Conservation (phyloP, 371 early-diverging fungal species). For the Apophysomyces ossiformis region DNA sequence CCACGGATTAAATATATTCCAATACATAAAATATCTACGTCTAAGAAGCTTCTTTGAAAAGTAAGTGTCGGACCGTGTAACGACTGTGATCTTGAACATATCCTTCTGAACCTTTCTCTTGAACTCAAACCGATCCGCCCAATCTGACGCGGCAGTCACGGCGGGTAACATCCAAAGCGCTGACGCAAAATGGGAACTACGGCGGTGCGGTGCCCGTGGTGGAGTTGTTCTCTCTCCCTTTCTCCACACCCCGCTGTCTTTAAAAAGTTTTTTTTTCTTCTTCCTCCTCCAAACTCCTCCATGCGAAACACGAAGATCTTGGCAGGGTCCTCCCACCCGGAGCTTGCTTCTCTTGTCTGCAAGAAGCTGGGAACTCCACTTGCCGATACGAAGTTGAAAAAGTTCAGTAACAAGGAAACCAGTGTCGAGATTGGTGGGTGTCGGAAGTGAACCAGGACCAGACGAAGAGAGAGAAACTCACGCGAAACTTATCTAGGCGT, state of each 20-base stretch:
- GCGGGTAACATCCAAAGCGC: too few species aligned
- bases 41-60: too few species aligned
- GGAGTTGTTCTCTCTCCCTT: too few species aligned
- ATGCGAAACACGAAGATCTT: conserved; percentile 93
- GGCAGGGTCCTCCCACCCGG: conserved; percentile 93
- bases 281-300: background rate
- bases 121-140: too few species aligned
- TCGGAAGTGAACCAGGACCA: background rate
- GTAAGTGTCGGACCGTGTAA: too few species aligned
- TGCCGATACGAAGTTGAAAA: conserved; percentile 49
- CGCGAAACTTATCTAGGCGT: conserved; percentile 61
- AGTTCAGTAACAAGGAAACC: conserved; percentile 37
- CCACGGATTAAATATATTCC: too few species aligned
- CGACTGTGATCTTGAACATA: too few species aligned
- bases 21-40: too few species aligned
- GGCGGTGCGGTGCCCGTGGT: too few species aligned
- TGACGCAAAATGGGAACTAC: too few species aligned
- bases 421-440: conserved; percentile 29
- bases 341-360: conserved; percentile 81
- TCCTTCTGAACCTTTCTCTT: too few species aligned
- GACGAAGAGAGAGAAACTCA: background rate
- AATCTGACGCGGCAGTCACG: too few species aligned
- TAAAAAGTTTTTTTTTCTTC: conserved; percentile 16
- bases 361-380: conserved; percentile 79
- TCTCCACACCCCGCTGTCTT: background rate